These are phyloP conservation scores for Aristolochia fimbriata DNA, from an alignment of 164 flowering plant species.

Conservation along the genomic window DNA sequence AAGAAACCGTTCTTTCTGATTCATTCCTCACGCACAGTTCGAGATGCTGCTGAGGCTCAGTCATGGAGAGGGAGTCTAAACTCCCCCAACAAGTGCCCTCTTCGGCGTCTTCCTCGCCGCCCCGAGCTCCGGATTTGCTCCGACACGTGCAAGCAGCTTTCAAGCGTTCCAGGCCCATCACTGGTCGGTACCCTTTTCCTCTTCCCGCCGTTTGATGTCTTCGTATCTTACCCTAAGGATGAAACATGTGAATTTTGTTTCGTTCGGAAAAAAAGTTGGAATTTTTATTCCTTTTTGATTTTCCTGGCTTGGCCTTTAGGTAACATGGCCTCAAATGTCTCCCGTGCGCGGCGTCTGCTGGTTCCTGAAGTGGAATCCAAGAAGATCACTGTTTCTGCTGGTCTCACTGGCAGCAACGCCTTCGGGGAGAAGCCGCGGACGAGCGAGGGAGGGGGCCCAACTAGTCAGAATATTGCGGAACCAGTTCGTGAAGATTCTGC, in stretches of 20 bases:
- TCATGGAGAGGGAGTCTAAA: constrained; percentile 34
- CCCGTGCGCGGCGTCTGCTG: constrained; percentile 48
- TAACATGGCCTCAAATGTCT: constrained; percentile 30
- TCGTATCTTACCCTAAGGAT: background rate
- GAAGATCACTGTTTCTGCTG: background rate
- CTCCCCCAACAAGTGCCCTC: constrained; percentile 27
- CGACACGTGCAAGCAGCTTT: constrained; percentile 76
- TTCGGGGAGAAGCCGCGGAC: background rate
- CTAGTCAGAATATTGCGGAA: background rate
- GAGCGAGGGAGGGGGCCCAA: background rate
- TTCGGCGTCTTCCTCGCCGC: constrained; percentile 24
- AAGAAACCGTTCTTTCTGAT: too few relatives aligned
- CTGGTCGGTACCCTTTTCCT: constrained; percentile 21
- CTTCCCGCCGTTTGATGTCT: background rate
- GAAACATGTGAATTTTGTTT: constrained; percentile 1
- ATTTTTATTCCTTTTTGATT: background rate
- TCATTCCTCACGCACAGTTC: too few relatives aligned
- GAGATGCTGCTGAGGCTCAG: background rate
- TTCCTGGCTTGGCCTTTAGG: constrained; percentile 24
- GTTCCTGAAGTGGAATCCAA: constrained; percentile 38
- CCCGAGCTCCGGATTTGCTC: constrained; percentile 34
- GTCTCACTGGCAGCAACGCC: background rate
- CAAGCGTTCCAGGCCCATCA: constrained; percentile 77
- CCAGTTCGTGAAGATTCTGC: constrained; percentile 27
- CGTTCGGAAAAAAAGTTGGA: background rate